Percentiles rank a stretch among this genome's conserved stretches.
Conservation (phyloP, 2,329 filamentous ascomycete species). For the Gyromitra esculenta region DNA sequence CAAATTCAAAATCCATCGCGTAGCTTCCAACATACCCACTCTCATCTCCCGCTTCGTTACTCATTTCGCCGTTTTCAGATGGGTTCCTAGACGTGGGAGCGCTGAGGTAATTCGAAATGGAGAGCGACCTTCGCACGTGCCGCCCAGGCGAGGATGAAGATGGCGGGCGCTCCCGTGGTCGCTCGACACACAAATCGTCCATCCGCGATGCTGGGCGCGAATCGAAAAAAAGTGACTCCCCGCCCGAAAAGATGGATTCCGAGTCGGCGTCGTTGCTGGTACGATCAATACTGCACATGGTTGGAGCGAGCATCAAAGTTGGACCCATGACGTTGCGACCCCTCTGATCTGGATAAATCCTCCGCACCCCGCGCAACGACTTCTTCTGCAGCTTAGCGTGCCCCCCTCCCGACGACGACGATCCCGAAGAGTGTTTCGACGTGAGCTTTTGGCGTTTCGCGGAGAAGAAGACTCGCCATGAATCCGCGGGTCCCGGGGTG, state of each 20-base stretch:
- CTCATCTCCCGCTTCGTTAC: slow-evolving; percentile 31
- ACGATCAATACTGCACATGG: slow-evolving; percentile 41
- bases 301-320: slow-evolving; percentile 53
- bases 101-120: slow-evolving; percentile 50
- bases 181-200: slow-evolving; percentile 43
- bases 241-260: slow-evolving; percentile 51
- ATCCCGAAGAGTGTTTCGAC: slow-evolving; percentile 34
- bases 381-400: slow-evolving; percentile 51
- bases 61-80: slow-evolving; percentile 31
- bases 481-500: slow-evolving; percentile 46
- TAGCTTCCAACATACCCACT: slow-evolving; percentile 40
- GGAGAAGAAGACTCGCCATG: slow-evolving; percentile 55
- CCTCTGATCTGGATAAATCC: slow-evolving; percentile 55
- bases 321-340: slow-evolving; percentile 45
- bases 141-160: slow-evolving; percentile 29
- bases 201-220: slow-evolving; percentile 53
- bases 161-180: slow-evolving; percentile 25
- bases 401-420: slow-evolving; percentile 47
- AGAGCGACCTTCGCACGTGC: slow-evolving; percentile 51
- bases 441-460: slow-evolving; percentile 52
- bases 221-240: slow-evolving; percentile 51
- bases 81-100: slow-evolving; percentile 26
- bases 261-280: slow-evolving; percentile 44
- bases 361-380: slow-evolving; percentile 50
- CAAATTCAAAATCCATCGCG: slow-evolving; percentile 44